Evolutionary conservation across 225 moss, liverwort and hornwort species (phyloP), one percentile per base, ranked within the genome.

Genomic region (Sphagnum contortum): DNA sequence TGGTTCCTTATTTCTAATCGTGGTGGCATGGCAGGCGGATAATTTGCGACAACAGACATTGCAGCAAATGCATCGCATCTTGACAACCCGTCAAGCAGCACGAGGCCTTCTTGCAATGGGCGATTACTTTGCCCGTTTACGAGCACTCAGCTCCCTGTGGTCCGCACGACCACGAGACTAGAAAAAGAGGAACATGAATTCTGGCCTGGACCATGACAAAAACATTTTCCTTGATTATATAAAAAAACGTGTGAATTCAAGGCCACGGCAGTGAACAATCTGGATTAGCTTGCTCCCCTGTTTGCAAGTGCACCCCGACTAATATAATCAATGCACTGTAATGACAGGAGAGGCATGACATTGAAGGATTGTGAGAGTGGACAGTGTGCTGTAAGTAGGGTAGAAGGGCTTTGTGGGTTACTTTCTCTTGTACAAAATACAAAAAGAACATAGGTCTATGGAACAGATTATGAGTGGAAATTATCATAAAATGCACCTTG

Each of bases 101-200:
- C 88, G 96, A 12, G 96, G 96, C 52, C 93, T 98, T n/a, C 90
- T 98, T 75, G 96, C 96, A 9, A 93, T 98, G 96, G 96, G 96
- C 8, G 96, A 98, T 69, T 98, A 98, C 71, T 98, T 98, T 75
- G 93, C 93, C 70, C 87, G 96, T 50, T 90, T 98, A 48, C 83
- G 96, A 71, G 96, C 96, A 14, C 80, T 98, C 49, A 98, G 96
- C 77, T 98, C 96, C 44, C 90, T 98, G 55, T 98, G 96, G 96
- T 98, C 93, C 44, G 96, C 96, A 14, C 90, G 96, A 53, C 96
- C 96, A 51, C 87, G 96, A 77, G 96, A 29, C 29, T 29, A 29
- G 29, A 29, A 29, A 29, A 98, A 71, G 92, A 75, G 74, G 62
- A 71, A 56, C 46, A 54, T 51, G 47, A 5, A 49, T 48, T 51